Conservation (phyloP, 306 rosid species). For the Cicer yamashitae region DNA sequence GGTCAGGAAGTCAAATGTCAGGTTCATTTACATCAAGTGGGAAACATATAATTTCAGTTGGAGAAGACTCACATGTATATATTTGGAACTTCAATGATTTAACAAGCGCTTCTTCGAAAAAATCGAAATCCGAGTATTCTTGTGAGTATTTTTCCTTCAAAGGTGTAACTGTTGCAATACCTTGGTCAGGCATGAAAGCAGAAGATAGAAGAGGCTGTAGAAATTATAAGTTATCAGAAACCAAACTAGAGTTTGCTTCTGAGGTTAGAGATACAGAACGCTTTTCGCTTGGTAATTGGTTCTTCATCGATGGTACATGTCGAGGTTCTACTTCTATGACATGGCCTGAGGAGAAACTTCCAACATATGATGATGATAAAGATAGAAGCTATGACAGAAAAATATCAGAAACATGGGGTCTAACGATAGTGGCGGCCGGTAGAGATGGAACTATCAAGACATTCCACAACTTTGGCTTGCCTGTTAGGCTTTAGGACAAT, state of each 20-base stretch:
- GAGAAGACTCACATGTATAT: slow-evolving; percentile 77
- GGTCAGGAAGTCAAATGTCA: slow-evolving; percentile 78
- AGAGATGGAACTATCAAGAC: slow-evolving; percentile 73
- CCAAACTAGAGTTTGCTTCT: slow-evolving; percentile 26
- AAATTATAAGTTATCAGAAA: slow-evolving; percentile 1
- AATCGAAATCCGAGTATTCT: slow-evolving; percentile 55
- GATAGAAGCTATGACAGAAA: slow-evolving; percentile 32
- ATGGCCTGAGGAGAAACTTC: slow-evolving; percentile 93
- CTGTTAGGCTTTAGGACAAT: slow-evolving; percentile 57
- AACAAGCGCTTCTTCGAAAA: slow-evolving; percentile 41
- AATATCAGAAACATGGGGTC: slow-evolving; percentile 74
- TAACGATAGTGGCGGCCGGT: slow-evolving; percentile 66
- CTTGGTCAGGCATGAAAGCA: slow-evolving; percentile 68
- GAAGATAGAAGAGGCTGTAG: slow-evolving; percentile 38
- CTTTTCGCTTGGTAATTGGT: slow-evolving; percentile 67
- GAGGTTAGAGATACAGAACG: slow-evolving; percentile 53
- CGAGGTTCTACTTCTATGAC: slow-evolving; percentile 68
- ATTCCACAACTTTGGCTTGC: slow-evolving; percentile 83
- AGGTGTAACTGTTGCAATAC: slow-evolving; percentile 76
- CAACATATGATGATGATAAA: slow-evolving; percentile 40
- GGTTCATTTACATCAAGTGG: slow-evolving; percentile 71
- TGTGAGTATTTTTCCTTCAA: slow-evolving; percentile 73
- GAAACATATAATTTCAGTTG: slow-evolving; percentile 73
- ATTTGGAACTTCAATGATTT: slow-evolving; percentile 63
- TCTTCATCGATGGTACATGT: slow-evolving; percentile 62